A percentile compares a stretch with the other conserved stretches of the same genome.
Conservation (phyloP, 2,329 filamentous ascomycete genomes). For the Clarireedia homoeocarpa region DNA sequence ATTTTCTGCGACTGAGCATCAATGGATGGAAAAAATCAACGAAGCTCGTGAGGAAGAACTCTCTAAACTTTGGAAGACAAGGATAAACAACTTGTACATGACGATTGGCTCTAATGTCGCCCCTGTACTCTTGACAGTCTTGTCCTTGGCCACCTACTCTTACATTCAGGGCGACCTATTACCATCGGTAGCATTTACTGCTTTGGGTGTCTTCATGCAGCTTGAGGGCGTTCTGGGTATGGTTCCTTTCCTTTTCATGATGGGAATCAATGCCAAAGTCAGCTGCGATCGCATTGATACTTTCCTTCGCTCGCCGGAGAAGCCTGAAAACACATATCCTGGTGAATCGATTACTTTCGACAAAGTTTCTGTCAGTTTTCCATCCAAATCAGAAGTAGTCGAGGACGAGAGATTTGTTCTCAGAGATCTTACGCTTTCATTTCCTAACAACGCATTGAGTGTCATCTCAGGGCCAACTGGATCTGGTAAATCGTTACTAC, state of each 20-base stretch:
- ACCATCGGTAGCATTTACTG: conserved; percentile 72
- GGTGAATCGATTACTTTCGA: conserved; percentile 56
- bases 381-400: conserved; percentile 51
- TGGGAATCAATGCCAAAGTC: conserved; percentile 61
- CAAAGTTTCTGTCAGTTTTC: conserved; percentile 62
- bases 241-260: conserved; percentile 62
- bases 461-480: conserved; percentile 72
- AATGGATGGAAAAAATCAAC: conserved; percentile 64
- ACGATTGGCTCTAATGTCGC: conserved; percentile 54
- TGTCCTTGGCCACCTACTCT: conserved; percentile 61
- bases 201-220: conserved; percentile 62
- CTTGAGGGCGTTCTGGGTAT: conserved; percentile 62
- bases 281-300: conserved; percentile 63
- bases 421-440: conserved; percentile 54
- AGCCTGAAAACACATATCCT: conserved; percentile 43
- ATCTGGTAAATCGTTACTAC: conserved; percentile 66
- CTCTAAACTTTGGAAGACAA: conserved; percentile 46
- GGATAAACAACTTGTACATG: conserved; percentile 17
- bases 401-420: conserved; percentile 56
- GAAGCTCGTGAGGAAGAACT: conserved; percentile 60
- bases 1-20: conserved; percentile 64
- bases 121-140: conserved; percentile 63
- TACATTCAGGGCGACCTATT: conserved; percentile 51
- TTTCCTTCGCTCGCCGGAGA: conserved; percentile 60
- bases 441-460: conserved; percentile 60